Base-by-base conservation (phyloP, 345 rosid species). In the Acer saccharum region DNA sequence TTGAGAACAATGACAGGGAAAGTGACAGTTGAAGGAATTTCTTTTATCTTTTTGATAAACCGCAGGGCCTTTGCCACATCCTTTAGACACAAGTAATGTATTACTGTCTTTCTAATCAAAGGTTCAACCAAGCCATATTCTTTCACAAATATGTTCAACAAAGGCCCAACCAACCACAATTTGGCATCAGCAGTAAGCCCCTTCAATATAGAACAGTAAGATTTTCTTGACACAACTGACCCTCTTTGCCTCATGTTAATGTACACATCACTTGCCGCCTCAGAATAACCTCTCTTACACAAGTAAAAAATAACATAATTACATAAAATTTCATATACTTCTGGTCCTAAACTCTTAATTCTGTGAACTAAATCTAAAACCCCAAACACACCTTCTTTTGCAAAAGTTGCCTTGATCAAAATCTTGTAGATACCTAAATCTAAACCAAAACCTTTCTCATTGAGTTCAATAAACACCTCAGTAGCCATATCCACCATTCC, bases 401-500 rank as follows among this genome's bases (percentile, higher is more conserved):
- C 80, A 67, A 87, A 77, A 71, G 78, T 71, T 69, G 80, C 87
- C 78, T 86, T 80, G 48, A 91, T 72, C 81, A 94, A 81, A 64
- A 73, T 81, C 78, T 43, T 83, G 75, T 77, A 85, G 25, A 83
- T 77, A 69, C 79, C 73, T 23, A 61, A 61, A 77, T 91, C 87
- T 66, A 86, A 75, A 76, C 76, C 75, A 81, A 91, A 76, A 65
- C 87, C 89, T 74, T 83, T 89, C 60, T 85, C 86, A 69, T 48
- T 78, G 62, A 89, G 81, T 83, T 94, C 98, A 41, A 81, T 13
- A 81, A 90, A 83, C 65, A 89, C 84, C 67, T 89, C 90, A 11
- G 57, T 78, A 65, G 97, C 98, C 81, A 86, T 69, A 83, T 85
- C 89, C 71, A 89, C 81, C 94, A 84, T 86, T 75, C 82, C 90